These are phyloP conservation scores for Cladophialophora psammophila DNA, from an alignment of 2,329 filamentous ascomycete genomes.

Conservation along the genomic window DNA sequence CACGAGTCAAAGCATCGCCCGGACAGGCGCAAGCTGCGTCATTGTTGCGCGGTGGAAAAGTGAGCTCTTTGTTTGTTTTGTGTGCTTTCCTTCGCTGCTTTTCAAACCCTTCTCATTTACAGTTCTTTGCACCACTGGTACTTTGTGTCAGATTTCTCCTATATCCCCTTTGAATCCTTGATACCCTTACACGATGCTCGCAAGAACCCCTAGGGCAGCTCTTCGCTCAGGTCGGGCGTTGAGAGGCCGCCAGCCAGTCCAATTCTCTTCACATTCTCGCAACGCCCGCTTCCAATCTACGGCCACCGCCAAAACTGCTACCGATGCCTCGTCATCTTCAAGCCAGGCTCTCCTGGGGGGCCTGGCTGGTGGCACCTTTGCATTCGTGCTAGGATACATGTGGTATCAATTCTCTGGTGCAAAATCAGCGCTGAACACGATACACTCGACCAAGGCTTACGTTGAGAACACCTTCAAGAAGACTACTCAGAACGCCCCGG, in stretches of 20 bases:
- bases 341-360: conserved; percentile 56
- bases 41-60: background rate
- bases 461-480: conserved; percentile 67
- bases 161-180: background rate
- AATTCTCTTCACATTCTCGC: conserved; percentile 19
- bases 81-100: background rate
- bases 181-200: conserved; percentile 21
- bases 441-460: conserved; percentile 65
- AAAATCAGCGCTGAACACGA: conserved; percentile 56
- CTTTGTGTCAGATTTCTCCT: background rate
- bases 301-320: conserved; percentile 8
- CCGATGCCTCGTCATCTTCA: conserved; percentile 17
- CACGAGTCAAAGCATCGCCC: background rate
- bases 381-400: conserved; percentile 57
- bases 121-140: background rate
- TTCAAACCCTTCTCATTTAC: background rate
- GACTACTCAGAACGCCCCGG: conserved; percentile 68
- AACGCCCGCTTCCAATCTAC: conserved; percentile 31
- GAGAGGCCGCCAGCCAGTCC: conserved; percentile 24
- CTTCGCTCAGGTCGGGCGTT: conserved; percentile 28
- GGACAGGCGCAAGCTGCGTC: background rate
- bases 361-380: conserved; percentile 57
- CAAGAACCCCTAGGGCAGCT: conserved; percentile 31
- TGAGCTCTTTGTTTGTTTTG: background rate
- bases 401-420: conserved; percentile 64